Conservation (phyloP, 768 basidiomycete genomes). For the Pleurotus salmoneostramineus region DNA sequence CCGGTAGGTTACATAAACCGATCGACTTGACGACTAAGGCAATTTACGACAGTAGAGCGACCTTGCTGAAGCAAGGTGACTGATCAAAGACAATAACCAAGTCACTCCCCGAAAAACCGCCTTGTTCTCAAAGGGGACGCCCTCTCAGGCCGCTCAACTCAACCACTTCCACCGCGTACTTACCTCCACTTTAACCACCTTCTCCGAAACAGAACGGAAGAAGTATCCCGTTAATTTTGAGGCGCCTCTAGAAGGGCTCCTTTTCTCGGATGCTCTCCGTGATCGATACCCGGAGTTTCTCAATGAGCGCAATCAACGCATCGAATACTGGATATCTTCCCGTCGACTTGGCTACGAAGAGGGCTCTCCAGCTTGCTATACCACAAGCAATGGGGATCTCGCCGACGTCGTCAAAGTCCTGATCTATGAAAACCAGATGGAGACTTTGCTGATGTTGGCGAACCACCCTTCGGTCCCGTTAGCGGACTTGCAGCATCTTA, state of each 20-base stretch:
- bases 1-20: too few species aligned
- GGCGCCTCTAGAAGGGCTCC: slow-evolving; percentile 9
- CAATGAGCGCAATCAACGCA: slow-evolving; percentile 22
- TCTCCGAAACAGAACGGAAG: slow-evolving; percentile 31
- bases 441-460: slow-evolving; percentile 29
- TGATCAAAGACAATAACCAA: slow-evolving; percentile 23
- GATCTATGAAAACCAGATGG: slow-evolving; percentile 27
- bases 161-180: slow-evolving; percentile 29
- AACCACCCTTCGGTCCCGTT: slow-evolving; percentile 30
- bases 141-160: slow-evolving; percentile 20
- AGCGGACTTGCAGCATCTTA: slow-evolving; percentile 16
- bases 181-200: slow-evolving; percentile 20
- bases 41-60: too few species aligned
- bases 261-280: slow-evolving; percentile 26
- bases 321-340: slow-evolving; percentile 27
- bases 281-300: slow-evolving; percentile 25
- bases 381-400: slow-evolving; percentile 20
- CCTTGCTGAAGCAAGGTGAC: too few species aligned
- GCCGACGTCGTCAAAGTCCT: slow-evolving; percentile 33
- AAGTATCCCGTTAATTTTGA: slow-evolving; percentile 22
- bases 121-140: slow-evolving; percentile 18
- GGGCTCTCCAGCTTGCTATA: slow-evolving; percentile 10
- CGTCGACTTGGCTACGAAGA: background rate
- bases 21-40: too few species aligned
- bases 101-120: slow-evolving; percentile 24